Evolutionary conservation across 2,329 filamentous ascomycete genomes (phyloP).

Genomic region (Aspergillus ochraceus): DNA sequence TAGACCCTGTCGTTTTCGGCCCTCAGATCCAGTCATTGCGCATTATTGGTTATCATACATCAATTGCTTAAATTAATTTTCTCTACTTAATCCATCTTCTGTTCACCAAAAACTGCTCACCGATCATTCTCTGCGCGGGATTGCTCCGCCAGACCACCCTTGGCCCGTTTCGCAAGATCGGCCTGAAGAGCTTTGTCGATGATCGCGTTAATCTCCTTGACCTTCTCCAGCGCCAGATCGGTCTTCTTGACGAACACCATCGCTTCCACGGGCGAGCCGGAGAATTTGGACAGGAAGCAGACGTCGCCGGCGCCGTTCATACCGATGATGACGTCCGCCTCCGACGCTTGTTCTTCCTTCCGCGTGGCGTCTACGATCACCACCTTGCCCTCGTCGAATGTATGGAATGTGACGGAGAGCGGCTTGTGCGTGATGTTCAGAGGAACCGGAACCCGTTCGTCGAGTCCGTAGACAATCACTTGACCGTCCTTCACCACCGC

Average conservation of each 20-base stretch:
- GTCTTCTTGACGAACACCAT: constrained; percentile 74
- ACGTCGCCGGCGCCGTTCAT: constrained; percentile 88
- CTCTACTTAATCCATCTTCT: too few relatives aligned
- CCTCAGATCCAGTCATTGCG: neutral
- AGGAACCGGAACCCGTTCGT: constrained; percentile 86
- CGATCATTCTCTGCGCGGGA: constrained; percentile 83
- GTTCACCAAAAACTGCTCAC: constrained; percentile 40
- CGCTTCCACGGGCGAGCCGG: constrained; percentile 79
- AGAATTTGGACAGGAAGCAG: constrained; percentile 87
- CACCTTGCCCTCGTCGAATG: constrained; percentile 58
- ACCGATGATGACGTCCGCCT: constrained; percentile 73
- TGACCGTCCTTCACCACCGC: constrained; percentile 81
- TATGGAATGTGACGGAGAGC: constrained; percentile 86
- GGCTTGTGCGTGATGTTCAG: constrained; percentile 90
- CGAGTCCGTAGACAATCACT: constrained; percentile 78
- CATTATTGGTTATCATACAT: neutral
- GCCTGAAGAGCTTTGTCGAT: constrained; percentile 73
- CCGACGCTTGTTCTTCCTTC: constrained; percentile 55
- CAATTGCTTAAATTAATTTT: too few relatives aligned
- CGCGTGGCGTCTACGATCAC: constrained; percentile 48
- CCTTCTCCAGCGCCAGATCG: constrained; percentile 71
- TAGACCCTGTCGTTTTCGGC: too few relatives aligned
- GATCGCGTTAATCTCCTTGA: constrained; percentile 73
- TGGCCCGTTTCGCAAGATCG: constrained; percentile 63
- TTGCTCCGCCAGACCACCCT: constrained; percentile 78